These are phyloP conservation scores for Sporothrix variecibatus DNA, from an alignment of 2,329 filamentous ascomycete species.

Conservation along the genomic window DNA sequence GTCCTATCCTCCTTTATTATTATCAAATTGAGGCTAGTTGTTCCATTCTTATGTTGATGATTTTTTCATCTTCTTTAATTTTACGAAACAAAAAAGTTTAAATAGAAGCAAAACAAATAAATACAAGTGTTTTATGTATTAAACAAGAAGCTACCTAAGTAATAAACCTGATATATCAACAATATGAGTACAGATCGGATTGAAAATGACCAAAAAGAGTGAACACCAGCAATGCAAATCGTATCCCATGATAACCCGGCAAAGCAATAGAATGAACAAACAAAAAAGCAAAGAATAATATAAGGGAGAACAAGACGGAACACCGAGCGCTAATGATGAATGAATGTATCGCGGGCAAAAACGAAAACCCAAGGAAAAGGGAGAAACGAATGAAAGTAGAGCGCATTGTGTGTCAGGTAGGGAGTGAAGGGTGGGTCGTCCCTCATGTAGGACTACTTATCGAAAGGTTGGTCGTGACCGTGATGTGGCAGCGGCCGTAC, in stretches of 20 bases:
- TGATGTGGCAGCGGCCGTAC: neutral
- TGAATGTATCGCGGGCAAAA: neutral
- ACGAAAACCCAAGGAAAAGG: neutral
- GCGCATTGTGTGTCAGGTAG: neutral
- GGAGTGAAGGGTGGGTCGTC: neutral
- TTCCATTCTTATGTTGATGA: neutral
- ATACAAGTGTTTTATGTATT: neutral
- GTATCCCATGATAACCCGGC: neutral
- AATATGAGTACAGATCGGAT: slow-evolving; percentile 9
- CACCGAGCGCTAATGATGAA: neutral
- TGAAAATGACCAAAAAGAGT: neutral
- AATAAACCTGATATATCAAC: neutral
- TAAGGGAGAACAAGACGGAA: neutral
- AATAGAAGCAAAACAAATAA: neutral
- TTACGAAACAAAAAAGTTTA: neutral
- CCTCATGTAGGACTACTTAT: neutral
- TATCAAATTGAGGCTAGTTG: neutral
- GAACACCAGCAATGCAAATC: slow-evolving; percentile 22
- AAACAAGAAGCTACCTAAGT: neutral
- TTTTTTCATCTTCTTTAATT: neutral
- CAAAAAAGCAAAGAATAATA: neutral
- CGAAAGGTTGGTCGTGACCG: neutral
- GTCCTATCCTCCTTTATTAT: neutral
- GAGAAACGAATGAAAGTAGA: neutral
- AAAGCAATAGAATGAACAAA: neutral